Evolutionary conservation across 495 filamentous ascomycete species (phyloP), one percentile per base, ranked within the genome.

Genomic region (Podospora bellae-mahoneyi): DNA sequence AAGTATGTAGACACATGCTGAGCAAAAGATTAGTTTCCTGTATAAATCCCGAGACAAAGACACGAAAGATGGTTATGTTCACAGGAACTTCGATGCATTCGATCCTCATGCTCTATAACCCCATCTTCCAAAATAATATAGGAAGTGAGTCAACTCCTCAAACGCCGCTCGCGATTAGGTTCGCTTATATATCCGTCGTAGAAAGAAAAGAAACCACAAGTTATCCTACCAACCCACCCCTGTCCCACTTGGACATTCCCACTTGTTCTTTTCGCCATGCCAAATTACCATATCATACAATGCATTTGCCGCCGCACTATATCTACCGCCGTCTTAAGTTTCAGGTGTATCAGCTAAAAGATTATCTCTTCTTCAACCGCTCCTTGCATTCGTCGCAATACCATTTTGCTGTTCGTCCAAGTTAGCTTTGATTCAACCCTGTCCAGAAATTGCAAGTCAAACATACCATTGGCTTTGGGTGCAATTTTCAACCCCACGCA

Each of bases 401-500:
- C 92, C 92, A 96, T 90, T 94, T 95, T 53, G 89, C 92, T 94
- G 72, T 62, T 32, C 2, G 30, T 20, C 19, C n/a, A 23, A 16
- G 7, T 19, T 60, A 57, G n/a, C 2, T n/a, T 54, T 59, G 20
- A 27, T 3, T n/a, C 19, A 4, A n/a, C 5, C 20, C 27, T 60
- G 69, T 84, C 77, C 63, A 76, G 60, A 19, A 30, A 60, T 16
- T 44, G 73, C 30, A 53, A 60, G 64, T 66, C 10, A 32, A 60
- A 87, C 91, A 84, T 80, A 94, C 92, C 86, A 82, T 92, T 96
- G 68, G 87, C 87, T 58, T 85, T 91, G 30, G 95, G 95, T 60
- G 94, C 91, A 72, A 91, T 91, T 63, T 88, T 91, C 77, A 99
- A 75, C 64, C 92, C 94, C 19, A 96, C 93, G 78, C 95, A 99